phyloP scores from a whole-genome alignment of 2,329 filamentous ascomycete species.

The Helotiales sp. region DNA sequence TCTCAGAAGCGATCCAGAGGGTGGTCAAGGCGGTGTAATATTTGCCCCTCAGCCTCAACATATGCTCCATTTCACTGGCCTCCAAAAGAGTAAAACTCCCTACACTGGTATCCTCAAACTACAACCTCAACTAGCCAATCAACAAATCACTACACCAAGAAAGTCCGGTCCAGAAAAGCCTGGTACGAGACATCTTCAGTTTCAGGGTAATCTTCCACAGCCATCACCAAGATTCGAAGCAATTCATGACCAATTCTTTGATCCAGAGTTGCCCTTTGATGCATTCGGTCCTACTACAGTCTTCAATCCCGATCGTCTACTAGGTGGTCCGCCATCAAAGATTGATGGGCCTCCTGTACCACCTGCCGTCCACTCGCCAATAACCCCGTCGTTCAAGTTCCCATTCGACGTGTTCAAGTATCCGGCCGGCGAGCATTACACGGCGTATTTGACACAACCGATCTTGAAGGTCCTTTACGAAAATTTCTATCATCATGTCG shows the following conservation, averaged over 20 bases:
- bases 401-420: neutral
- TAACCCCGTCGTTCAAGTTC: neutral
- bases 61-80: neutral
- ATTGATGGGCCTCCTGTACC: neutral
- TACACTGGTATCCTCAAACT: neutral
- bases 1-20: neutral
- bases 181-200: neutral
- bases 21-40: neutral
- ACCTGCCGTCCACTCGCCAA: neutral
- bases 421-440: neutral
- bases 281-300: neutral
- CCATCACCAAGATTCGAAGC: neutral
- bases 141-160: neutral
- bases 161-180: neutral
- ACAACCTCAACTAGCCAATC: neutral
- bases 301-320: neutral
- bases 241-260: neutral
- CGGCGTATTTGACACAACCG: neutral
- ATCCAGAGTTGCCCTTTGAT: neutral
- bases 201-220: neutral
- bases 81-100: too few relatives aligned
- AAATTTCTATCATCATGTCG: neutral
- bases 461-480: neutral
- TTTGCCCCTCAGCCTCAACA: neutral
- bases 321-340: neutral